Evolutionary conservation across 192 early-diverging fungal genomes (phyloP).

Genomic region (Coemansia sp.): DNA sequence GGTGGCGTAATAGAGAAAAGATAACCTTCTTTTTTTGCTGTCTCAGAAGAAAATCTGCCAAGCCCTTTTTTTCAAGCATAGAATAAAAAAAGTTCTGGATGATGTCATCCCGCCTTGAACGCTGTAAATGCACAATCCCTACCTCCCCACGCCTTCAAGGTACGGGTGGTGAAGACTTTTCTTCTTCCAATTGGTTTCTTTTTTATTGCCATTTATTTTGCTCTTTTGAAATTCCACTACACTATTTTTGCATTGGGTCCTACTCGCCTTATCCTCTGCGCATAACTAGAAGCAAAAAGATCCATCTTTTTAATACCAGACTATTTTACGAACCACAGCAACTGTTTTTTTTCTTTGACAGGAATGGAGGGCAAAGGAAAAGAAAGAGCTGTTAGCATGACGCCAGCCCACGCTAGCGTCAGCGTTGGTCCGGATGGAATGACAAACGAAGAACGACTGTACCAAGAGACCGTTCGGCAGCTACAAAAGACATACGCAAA

Average conservation of each 20-base stretch:
- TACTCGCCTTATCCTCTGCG: not conserved
- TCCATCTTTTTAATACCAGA: too few relatives aligned
- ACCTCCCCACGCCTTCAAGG: too few relatives aligned
- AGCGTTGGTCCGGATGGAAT: conserved; percentile 34
- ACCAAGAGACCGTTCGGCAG: conserved; percentile 60
- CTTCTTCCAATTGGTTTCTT: not conserved
- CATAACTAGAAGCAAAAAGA: too few relatives aligned
- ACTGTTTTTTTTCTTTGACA: not conserved
- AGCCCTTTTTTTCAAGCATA: not conserved
- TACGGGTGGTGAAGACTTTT: too few relatives aligned
- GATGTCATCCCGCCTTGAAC: not conserved
- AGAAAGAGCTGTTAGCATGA: conserved; percentile 24
- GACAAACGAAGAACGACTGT: conserved; percentile 57
- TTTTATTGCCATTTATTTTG: not conserved
- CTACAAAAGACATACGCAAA: conserved; percentile 69
- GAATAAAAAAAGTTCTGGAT: not conserved
- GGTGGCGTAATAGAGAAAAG: too few relatives aligned
- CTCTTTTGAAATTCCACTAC: not conserved
- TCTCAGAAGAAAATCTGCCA: not conserved
- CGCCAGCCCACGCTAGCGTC: conserved; percentile 18
- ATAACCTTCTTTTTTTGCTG: too few relatives aligned
- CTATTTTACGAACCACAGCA: too few relatives aligned
- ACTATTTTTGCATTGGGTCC: not conserved
- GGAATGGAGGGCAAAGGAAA: conserved; percentile 13
- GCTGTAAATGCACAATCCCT: too few relatives aligned